phyloP scores from a whole-genome alignment of 805 yeast species.

The Yarrowia alimentaria region DNA sequence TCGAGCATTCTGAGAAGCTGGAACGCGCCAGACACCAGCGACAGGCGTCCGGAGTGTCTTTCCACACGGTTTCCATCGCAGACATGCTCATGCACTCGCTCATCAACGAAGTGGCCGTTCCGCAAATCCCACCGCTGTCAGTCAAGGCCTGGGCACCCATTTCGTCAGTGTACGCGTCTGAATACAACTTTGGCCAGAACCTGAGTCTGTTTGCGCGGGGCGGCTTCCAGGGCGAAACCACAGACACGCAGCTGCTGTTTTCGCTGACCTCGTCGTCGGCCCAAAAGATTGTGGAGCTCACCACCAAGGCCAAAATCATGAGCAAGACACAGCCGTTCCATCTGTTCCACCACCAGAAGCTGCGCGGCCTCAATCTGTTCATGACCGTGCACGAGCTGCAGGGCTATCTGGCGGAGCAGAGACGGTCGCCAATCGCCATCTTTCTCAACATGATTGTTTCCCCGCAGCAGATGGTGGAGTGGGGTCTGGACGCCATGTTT shows the following conservation, averaged over 20 bases:
- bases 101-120: slow-evolving; percentile 76
- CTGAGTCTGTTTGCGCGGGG: slow-evolving; percentile 35
- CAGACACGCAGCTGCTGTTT: neutral
- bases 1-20: neutral
- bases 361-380: slow-evolving; percentile 33
- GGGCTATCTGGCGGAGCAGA: slow-evolving; percentile 39
- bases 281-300: slow-evolving; percentile 51
- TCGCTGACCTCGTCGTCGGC: slow-evolving; percentile 30
- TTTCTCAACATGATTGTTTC: slow-evolving; percentile 65
- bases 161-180: slow-evolving; percentile 52
- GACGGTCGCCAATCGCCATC: slow-evolving; percentile 59
- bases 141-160: slow-evolving; percentile 70
- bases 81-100: slow-evolving; percentile 88
- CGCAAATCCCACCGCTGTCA: slow-evolving; percentile 61
- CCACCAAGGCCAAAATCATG: slow-evolving; percentile 68
- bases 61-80: slow-evolving; percentile 57
- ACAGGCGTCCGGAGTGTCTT: slow-evolving; percentile 33
- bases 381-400: slow-evolving; percentile 43
- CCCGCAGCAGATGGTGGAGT: too few relatives aligned
- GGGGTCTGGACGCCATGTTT: slow-evolving; percentile 51
- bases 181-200: slow-evolving; percentile 42
- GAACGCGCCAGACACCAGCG: neutral
- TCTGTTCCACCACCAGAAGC: slow-evolving; percentile 51
- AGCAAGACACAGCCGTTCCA: slow-evolving; percentile 85
- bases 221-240: too few relatives aligned